Evolutionary conservation across 305 asterid species (phyloP).

Genomic region (Galium porrigens): DNA sequence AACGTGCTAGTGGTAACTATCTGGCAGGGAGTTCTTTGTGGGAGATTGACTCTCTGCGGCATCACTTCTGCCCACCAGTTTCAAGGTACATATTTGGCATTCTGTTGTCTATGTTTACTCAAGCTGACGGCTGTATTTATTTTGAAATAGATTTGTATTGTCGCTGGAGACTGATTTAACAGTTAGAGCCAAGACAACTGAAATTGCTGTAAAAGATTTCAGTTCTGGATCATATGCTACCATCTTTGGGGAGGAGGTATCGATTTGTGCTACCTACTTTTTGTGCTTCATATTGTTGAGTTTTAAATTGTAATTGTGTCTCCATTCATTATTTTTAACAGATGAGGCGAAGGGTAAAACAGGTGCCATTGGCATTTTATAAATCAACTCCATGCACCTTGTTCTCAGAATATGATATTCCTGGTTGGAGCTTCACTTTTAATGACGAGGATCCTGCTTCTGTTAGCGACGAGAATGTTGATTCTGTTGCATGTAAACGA

Average conservation of each 20-base stretch:
- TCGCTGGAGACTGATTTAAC: slow-evolving; percentile 75
- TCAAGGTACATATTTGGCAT: slow-evolving; percentile 37
- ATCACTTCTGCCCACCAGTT: slow-evolving; percentile 76
- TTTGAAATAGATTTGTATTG: slow-evolving; percentile 40
- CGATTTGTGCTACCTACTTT: neutral
- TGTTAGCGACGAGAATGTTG: neutral
- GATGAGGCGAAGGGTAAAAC: slow-evolving; percentile 76
- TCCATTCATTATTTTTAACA: slow-evolving; percentile 20
- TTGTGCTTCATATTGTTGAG: neutral
- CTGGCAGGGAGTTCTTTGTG: slow-evolving; percentile 77
- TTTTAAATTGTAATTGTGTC: neutral
- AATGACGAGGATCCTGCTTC: slow-evolving; percentile 21
- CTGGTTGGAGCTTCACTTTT: slow-evolving; percentile 62
- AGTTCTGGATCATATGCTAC: slow-evolving; percentile 79
- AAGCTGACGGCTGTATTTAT: neutral
- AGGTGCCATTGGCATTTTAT: slow-evolving; percentile 82
- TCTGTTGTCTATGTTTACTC: neutral
- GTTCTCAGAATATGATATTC: slow-evolving; percentile 59
- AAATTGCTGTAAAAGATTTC: slow-evolving; percentile 69
- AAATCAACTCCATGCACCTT: slow-evolving; percentile 50
- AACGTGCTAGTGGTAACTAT: slow-evolving; percentile 11
- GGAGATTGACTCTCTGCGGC: slow-evolving; percentile 77
- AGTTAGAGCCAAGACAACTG: slow-evolving; percentile 50
- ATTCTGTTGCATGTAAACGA: slow-evolving; percentile 23
- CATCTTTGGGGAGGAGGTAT: slow-evolving; percentile 65